Conservation (phyloP, 2,329 filamentous ascomycete genomes). For the Phialemoniopsis sp. region DNA sequence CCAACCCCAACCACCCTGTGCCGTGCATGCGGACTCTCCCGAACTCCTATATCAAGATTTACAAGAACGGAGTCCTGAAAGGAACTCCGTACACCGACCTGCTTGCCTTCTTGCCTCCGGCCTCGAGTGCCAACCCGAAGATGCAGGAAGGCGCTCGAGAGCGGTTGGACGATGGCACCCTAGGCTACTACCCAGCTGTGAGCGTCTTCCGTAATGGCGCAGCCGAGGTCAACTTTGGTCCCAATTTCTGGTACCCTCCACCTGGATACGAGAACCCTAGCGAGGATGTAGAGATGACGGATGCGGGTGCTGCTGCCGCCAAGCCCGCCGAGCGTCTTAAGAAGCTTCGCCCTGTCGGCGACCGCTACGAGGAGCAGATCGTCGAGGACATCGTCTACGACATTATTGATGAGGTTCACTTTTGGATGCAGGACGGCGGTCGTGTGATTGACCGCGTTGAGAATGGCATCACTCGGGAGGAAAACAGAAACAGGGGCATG, state of each 20-base stretch:
- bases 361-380: constrained; percentile 88
- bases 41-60: constrained; percentile 79
- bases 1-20: constrained; percentile 67
- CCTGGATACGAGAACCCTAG: constrained; percentile 41
- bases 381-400: constrained; percentile 93
- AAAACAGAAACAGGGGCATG: constrained; percentile 2
- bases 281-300: constrained; percentile 43
- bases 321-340: constrained; percentile 11
- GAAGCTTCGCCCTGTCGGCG: constrained; percentile 59
- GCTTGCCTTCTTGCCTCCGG: constrained; percentile 85
- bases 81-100: constrained; percentile 87
- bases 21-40: constrained; percentile 83
- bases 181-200: constrained; percentile 93
- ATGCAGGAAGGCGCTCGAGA: constrained; percentile 72
- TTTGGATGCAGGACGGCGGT: constrained; percentile 69
- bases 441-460: constrained; percentile 36
- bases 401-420: constrained; percentile 90
- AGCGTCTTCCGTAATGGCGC: constrained; percentile 89
- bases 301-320: constrained; percentile 1
- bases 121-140: constrained; percentile 71
- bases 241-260: constrained; percentile 87
- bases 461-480: neutral
- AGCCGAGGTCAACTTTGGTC: constrained; percentile 91
- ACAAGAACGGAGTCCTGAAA: constrained; percentile 85
- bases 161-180: constrained; percentile 87